A percentile compares a stretch with the other conserved stretches of the same genome.
These are phyloP conservation scores for Cadophora sp. DNA, from an alignment of 2,329 filamentous ascomycete genomes.

Conservation along the genomic window DNA sequence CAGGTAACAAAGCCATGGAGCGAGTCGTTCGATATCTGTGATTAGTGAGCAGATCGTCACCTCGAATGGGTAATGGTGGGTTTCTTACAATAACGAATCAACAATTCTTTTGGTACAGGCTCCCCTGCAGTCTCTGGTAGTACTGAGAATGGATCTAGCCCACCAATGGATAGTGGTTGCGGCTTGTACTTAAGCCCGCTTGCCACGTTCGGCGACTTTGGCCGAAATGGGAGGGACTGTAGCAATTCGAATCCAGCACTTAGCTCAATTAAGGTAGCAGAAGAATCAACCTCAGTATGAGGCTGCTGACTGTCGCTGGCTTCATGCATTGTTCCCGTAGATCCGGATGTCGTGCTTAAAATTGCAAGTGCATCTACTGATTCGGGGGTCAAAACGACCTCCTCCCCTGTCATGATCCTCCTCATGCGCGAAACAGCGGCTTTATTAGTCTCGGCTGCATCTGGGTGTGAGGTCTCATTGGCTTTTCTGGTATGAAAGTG, in stretches of 20 bases:
- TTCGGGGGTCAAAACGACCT: constrained; percentile 30
- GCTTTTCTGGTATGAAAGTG: constrained; percentile 13
- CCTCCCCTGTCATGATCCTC: constrained; percentile 28
- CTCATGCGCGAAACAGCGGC: constrained; percentile 24
- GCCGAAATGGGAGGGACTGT: constrained; percentile 1
- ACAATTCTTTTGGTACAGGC: constrained; percentile 25
- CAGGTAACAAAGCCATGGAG: constrained; percentile 31
- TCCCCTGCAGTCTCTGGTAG: constrained; percentile 23
- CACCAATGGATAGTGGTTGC: constrained; percentile 1
- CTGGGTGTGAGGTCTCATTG: not conserved
- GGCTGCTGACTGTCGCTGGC: no score
- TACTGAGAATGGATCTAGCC: constrained; percentile 24
- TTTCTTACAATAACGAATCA: constrained; percentile 30
- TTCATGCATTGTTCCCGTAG: not conserved
- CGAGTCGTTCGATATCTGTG: constrained; percentile 26
- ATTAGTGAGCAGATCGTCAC: constrained; percentile 12
- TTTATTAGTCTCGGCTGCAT: constrained; percentile 1
- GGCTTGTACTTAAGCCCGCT: constrained; percentile 22
- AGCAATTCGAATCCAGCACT: not conserved
- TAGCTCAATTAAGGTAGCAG: not conserved
- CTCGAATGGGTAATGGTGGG: not conserved
- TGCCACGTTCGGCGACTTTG: constrained; percentile 19
- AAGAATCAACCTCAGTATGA: not conserved
- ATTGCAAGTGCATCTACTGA: constrained; percentile 25
- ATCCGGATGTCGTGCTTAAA: not conserved